A percentile compares a stretch with the other conserved stretches of the same genome.
phyloP scores from a whole-genome alignment of 2,329 filamentous ascomycete species.

The Trichophaea hybrida region DNA sequence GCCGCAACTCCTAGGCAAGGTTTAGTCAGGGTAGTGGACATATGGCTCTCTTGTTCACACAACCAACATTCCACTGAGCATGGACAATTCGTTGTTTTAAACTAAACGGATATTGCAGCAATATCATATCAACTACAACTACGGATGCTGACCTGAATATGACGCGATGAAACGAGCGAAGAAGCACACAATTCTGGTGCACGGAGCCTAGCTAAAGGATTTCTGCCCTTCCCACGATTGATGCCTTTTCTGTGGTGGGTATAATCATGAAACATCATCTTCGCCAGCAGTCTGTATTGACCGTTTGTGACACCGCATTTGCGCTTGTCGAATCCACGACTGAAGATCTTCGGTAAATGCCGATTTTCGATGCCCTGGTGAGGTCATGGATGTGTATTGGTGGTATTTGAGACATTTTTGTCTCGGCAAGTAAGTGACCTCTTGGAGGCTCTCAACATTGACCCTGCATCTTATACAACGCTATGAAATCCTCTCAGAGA shows the following conservation, averaged over 20 bases:
- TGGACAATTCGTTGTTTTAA: background rate
- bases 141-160: background rate
- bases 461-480: background rate
- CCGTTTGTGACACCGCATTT: background rate
- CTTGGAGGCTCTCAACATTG: background rate
- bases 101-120: background rate
- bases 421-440: slow-evolving; percentile 2
- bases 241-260: background rate
- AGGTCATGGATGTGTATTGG: background rate
- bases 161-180: background rate
- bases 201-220: background rate
- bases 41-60: no score
- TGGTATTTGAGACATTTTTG: background rate
- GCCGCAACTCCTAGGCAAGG: background rate
- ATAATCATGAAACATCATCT: slow-evolving; percentile 1
- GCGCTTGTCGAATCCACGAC: background rate
- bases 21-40: background rate
- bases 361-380: slow-evolving; percentile 4
- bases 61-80: no score
- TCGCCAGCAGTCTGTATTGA: background rate
- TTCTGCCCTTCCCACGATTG: background rate
- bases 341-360: slow-evolving; percentile 3
- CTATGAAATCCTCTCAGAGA: background rate
- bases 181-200: background rate
- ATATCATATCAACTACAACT: background rate